Evolutionary conservation across 179 eudicot species (phyloP), one percentile per base, ranked within the genome.

Genomic region (Drosera spatulata): DNA sequence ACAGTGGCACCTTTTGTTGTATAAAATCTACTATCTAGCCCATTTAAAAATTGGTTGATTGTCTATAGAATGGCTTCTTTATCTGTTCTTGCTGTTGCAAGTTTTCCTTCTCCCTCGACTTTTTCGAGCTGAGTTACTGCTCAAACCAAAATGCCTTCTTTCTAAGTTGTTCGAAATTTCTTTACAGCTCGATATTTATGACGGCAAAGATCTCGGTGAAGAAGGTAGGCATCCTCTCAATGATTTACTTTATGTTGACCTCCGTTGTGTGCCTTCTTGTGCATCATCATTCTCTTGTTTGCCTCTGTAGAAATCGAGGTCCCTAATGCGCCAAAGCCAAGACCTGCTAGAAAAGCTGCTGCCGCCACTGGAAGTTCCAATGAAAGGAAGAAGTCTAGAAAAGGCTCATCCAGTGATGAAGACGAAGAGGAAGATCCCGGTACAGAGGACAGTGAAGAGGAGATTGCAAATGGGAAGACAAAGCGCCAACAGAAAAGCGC

Each of bases 101-200:
- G 33, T 22, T 22, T 22, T 12, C 3, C 55, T 10, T 11, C 37
- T 53, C 38, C 56, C 37, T 39, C 7, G 11, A 46, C 7, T 1
- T 46, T 46, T 10, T 46, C 2, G 8, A 45, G 13, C 54, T 47
- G 40, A 5, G 14, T n/a, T n/a, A 8, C 14, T 39, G 15, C 14
- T 47, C 6, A 12, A 37, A 5, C 45, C n/a, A 11, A 11, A 40
- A 2, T 3, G 14, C 4, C 7, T 48, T 41, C 38, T 10, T 37
- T 33, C 4, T 56, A 10, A 1, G 39, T 22, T 10, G 7, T 50
- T 39, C 41, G 9, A 64, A 53, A 55, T 59, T 10, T 12, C 12
- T 60, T 47, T 66, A 61, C 95, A 94, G 97, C 87, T 94, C 60
- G 99, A 94, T 56, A 80, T 90, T 50, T 80, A 90, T 71, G 97